Base-by-base conservation (phyloP, 1,284 basidiomycete genomes). In the Cutaneotrichosporon sp. region DNA sequence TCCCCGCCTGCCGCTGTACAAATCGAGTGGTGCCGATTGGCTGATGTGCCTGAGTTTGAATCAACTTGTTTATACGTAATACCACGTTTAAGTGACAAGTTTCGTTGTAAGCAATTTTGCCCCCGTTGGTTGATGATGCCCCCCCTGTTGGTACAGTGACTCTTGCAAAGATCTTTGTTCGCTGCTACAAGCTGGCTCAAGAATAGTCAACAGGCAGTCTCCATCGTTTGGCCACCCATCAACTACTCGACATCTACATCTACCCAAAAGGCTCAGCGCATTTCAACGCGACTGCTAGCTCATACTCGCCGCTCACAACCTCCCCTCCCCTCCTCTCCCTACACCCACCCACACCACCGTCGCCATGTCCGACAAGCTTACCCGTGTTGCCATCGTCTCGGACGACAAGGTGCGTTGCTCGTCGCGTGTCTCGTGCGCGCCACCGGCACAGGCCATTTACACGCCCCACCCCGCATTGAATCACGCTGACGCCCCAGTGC, bases 351-450 rank as follows among this genome's bases (percentile, higher is more conserved):
- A 25, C 62, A 22, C 50, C 18, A 27, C 43, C 13, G 11, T 22
- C 62, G 25, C 50, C 54, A 79, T 79, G 77, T 65, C 73, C 27
- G 92, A 95, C 83, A 95, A 93, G 81, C 92, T 95, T 71, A 97
- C 93, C 54, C 89, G 94, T 85, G 92, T 97, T 73, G 93, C 93
- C 66, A 93, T 97, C 76, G 91, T 97, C 72, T 91, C 94, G 73
- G 78, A 91, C 45, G 95, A 95, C 83, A 87, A 79, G 77, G 79
- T 80, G 56, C 63, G 79, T 70, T 31, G 22, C 10, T 29, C 47
- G 16, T 27, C 24, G 46, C 25, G 47, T 31, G 7, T 50, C 25
- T 50, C 11, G 25, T n/a, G 25, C 27, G 27, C 25, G 47, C 25
- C 47, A 29, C 24, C 27, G 18, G 24, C 9, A 7, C 27, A 22